phyloP scores from a whole-genome alignment of 495 filamentous ascomycete species.

The Mytilinidion resinicola region DNA sequence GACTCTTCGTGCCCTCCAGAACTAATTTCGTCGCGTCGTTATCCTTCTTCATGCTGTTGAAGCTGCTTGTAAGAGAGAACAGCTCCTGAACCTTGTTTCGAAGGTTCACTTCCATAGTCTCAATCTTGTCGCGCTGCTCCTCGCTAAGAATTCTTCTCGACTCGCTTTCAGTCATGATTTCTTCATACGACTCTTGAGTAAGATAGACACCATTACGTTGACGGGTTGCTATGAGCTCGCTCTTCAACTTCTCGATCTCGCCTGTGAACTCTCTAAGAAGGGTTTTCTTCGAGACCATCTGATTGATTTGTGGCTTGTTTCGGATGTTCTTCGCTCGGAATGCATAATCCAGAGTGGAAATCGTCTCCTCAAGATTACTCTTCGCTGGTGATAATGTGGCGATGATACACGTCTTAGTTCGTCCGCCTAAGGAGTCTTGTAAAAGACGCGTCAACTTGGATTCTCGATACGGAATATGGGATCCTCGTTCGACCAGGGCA shows the following conservation, averaged over 20 bases:
- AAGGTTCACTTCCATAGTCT: conserved; percentile 82
- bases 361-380: conserved; percentile 93
- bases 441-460: conserved; percentile 92
- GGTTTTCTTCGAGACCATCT: conserved; percentile 83
- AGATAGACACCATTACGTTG: conserved; percentile 94
- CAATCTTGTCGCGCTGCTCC: conserved; percentile 86
- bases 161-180: conserved; percentile 83
- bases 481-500: conserved; percentile 82
- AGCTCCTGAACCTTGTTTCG: conserved; percentile 89
- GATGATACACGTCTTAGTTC: conserved; percentile 97
- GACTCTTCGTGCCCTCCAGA: conserved; percentile 69
- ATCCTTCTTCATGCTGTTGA: conserved; percentile 79
- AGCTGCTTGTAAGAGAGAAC: conserved; percentile 73
- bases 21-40: conserved; percentile 64
- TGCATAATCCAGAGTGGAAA: conserved; percentile 94
- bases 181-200: conserved; percentile 74
- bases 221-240: conserved; percentile 84
- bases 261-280: conserved; percentile 79
- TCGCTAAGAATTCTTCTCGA: conserved; percentile 87
- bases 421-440: conserved; percentile 92
- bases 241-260: conserved; percentile 93
- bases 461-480: conserved; percentile 92
- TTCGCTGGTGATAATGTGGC: conserved; percentile 91
- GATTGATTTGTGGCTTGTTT: conserved; percentile 94
- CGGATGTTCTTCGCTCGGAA: conserved; percentile 97